These are phyloP conservation scores for Solidago caesia DNA, from an alignment of 129 eudicot genomes.

Conservation along the genomic window DNA sequence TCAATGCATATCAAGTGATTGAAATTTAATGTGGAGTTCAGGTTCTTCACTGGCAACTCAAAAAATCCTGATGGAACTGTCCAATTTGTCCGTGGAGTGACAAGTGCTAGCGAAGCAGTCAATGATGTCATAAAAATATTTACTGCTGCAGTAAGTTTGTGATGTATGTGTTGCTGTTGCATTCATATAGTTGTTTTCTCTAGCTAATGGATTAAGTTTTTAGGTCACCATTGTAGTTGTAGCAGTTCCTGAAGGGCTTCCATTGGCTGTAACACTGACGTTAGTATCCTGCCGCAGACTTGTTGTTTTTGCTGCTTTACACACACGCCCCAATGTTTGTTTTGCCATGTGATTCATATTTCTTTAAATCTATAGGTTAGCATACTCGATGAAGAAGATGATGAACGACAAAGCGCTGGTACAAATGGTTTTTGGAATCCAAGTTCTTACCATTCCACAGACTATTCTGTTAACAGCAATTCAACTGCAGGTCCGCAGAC, in stretches of 20 bases:
- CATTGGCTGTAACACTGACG: conserved; percentile 96
- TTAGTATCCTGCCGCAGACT: conserved; percentile 30
- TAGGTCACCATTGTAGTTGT: conserved; percentile 96
- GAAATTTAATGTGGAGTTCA: conserved; percentile 14
- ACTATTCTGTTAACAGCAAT: conserved; percentile 11
- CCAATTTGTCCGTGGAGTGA: conserved; percentile 67
- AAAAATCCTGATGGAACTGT: conserved; percentile 60
- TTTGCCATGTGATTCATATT: neutral
- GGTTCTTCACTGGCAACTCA: conserved; percentile 79
- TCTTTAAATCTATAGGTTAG: conserved; percentile 51
- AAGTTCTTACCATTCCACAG: neutral
- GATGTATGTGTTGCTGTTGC: neutral
- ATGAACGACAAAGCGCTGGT: conserved; percentile 97
- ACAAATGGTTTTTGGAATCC: conserved; percentile 18
- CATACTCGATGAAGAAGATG: conserved; percentile 97
- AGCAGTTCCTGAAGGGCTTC: conserved; percentile 99
- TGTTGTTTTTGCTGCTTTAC: neutral
- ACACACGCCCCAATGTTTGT: neutral
- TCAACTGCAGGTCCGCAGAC: conserved; percentile 77
- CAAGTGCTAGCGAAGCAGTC: conserved; percentile 49
- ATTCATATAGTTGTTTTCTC: conserved; percentile 4
- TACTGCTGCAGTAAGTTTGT: conserved; percentile 70
- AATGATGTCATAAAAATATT: conserved; percentile 66
- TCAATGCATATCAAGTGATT: conserved; percentile 2
- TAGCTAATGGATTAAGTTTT: conserved; percentile 24